phyloP scores from a whole-genome alignment of 2,329 filamentous ascomycete genomes.

The Epichloe baconii region DNA sequence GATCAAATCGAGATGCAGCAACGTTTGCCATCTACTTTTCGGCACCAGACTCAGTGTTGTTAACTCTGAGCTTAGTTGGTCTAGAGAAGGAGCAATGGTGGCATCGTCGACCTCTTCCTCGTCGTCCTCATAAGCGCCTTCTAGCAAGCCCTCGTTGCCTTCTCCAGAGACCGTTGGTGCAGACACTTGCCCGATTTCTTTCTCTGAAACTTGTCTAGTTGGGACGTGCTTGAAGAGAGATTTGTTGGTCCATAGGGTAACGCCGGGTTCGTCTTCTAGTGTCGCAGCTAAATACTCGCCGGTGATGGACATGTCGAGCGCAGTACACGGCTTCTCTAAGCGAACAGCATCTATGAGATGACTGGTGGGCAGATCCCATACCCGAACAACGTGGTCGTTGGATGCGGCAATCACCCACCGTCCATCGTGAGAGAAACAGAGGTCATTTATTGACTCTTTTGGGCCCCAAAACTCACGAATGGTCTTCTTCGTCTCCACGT shows the following conservation, averaged over 20 bases:
- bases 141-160: constrained; percentile 60
- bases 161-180: constrained; percentile 73
- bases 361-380: constrained; percentile 93
- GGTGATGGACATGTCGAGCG: constrained; percentile 75
- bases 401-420: constrained; percentile 87
- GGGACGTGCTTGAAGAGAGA: constrained; percentile 81
- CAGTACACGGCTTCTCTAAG: constrained; percentile 64
- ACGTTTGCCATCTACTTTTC: constrained; percentile 83
- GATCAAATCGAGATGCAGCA: constrained; percentile 84
- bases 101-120: constrained; percentile 40
- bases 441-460: constrained; percentile 59
- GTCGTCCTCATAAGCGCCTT: constrained; percentile 56
- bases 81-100: constrained; percentile 43
- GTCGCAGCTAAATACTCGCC: constrained; percentile 93
- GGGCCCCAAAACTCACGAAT: constrained; percentile 90
- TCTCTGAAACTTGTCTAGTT: constrained; percentile 70
- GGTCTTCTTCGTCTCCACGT: constrained; percentile 78
- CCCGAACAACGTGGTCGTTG: constrained; percentile 63
- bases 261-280: constrained; percentile 66
- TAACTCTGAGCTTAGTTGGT: constrained; percentile 72
- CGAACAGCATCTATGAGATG: constrained; percentile 89
- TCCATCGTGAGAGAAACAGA: constrained; percentile 83
- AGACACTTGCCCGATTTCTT: constrained; percentile 51
- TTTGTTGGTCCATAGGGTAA: constrained; percentile 95
- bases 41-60: constrained; percentile 83